Conservation (phyloP, 2,329 filamentous ascomycete genomes). For the Pseudopithomyces maydicus region DNA sequence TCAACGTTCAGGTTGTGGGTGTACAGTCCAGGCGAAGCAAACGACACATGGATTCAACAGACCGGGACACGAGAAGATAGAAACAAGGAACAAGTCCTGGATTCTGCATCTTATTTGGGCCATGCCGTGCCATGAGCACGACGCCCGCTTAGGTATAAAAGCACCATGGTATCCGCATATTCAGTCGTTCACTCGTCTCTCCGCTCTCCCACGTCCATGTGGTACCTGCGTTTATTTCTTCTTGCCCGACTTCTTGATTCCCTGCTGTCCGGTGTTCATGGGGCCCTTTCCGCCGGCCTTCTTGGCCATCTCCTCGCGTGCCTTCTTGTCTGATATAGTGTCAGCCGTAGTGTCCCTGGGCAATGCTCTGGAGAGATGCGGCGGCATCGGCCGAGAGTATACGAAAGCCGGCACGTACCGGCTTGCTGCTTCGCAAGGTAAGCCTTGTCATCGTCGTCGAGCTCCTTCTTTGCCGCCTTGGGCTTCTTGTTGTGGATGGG, state of each 20-base stretch:
- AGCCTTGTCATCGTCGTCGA: constrained; percentile 86
- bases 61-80: background rate
- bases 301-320: constrained; percentile 67
- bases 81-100: background rate
- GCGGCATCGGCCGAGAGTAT: background rate
- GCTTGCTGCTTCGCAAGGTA: constrained; percentile 83
- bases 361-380: background rate
- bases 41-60: too few species aligned
- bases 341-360: constrained; percentile 5
- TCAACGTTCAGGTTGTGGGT: too few species aligned
- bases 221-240: constrained; percentile 64
- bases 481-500: constrained; percentile 74
- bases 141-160: constrained; percentile 23
- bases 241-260: constrained; percentile 98
- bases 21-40: too few species aligned
- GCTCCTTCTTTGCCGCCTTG: constrained; percentile 76
- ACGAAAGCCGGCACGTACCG: constrained; percentile 61
- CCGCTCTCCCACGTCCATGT: background rate
- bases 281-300: constrained; percentile 78
- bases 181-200: constrained; percentile 12
- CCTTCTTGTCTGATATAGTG: constrained; percentile 61
- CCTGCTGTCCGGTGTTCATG: constrained; percentile 79
- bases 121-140: constrained; percentile 9
- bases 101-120: constrained; percentile 20
- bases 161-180: constrained; percentile 35